These are phyloP conservation scores for Lasiosphaeris hirsuta DNA, from an alignment of 495 filamentous ascomycete species.

Conservation along the genomic window DNA sequence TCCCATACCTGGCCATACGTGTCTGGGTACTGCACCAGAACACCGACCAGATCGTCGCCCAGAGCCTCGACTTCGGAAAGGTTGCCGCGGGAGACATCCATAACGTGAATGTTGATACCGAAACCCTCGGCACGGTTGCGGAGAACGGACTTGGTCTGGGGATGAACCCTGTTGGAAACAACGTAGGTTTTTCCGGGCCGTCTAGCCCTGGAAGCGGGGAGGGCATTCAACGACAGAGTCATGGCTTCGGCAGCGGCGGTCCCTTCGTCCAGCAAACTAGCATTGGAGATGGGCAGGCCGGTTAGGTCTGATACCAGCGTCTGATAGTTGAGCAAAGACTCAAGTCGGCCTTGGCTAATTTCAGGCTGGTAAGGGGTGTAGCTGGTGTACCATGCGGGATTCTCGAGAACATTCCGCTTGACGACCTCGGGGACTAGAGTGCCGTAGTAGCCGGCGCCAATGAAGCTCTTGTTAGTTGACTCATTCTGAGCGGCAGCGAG, in stretches of 20 bases:
- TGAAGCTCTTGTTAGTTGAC: slow-evolving; percentile 60
- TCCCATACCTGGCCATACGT: slow-evolving; percentile 80
- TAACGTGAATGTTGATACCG: slow-evolving; percentile 72
- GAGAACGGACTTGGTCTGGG: slow-evolving; percentile 86
- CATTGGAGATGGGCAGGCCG: slow-evolving; percentile 85
- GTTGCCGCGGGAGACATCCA: slow-evolving; percentile 64
- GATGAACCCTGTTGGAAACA: slow-evolving; percentile 78
- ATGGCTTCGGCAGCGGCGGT: slow-evolving; percentile 97
- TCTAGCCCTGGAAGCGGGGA: slow-evolving; percentile 71
- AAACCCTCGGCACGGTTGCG: slow-evolving; percentile 90
- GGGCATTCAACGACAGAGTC: slow-evolving; percentile 83
- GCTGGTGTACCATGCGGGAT: slow-evolving; percentile 96
- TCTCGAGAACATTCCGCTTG: slow-evolving; percentile 90
- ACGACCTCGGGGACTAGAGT: slow-evolving; percentile 89
- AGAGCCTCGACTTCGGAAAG: slow-evolving; percentile 64
- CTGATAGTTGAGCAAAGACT: slow-evolving; percentile 96
- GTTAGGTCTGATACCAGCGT: slow-evolving; percentile 91
- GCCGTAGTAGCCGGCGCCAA: slow-evolving; percentile 85
- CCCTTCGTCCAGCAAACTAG: slow-evolving; percentile 88
- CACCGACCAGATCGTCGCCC: slow-evolving; percentile 83
- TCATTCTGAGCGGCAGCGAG: slow-evolving; percentile 66
- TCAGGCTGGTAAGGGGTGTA: slow-evolving; percentile 99
- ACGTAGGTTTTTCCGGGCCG: slow-evolving; percentile 75
- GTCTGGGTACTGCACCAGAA: slow-evolving; percentile 92
- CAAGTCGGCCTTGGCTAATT: slow-evolving; percentile 91